Conservation (phyloP, 441 rosid genomes). For the Gossypium gossypioides region DNA sequence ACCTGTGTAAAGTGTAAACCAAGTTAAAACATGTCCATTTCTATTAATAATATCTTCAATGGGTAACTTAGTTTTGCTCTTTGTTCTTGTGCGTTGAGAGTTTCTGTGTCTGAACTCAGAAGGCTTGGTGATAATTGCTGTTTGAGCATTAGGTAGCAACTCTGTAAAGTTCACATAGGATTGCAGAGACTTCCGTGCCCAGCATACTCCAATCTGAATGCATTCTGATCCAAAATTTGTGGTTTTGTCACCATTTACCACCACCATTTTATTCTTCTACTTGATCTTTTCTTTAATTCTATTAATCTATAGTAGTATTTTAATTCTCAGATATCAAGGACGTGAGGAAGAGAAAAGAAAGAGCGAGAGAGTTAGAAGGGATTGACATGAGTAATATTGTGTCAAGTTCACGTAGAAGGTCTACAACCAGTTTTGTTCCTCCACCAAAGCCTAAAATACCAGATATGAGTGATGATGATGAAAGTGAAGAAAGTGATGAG, state of each 20-base stretch:
- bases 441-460: slow-evolving; percentile 65
- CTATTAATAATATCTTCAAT: not conserved
- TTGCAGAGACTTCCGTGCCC: not conserved
- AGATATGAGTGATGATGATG: slow-evolving; percentile 35
- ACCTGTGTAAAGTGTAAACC: not conserved
- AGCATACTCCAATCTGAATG: not conserved
- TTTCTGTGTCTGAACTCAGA: not conserved
- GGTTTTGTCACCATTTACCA: not conserved
- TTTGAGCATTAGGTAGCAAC: not conserved
- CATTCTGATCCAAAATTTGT: not conserved
- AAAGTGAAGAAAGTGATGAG: slow-evolving; percentile 22
- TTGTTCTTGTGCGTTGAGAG: not conserved
- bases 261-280: not conserved
- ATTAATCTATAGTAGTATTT: not conserved
- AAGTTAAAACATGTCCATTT: not conserved
- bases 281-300: not conserved
- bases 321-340: slow-evolving; percentile 63
- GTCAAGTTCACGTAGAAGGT: slow-evolving; percentile 73
- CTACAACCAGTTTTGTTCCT: slow-evolving; percentile 43
- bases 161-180: not conserved
- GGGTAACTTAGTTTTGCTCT: not conserved
- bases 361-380: slow-evolving; percentile 77
- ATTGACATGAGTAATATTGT: slow-evolving; percentile 82
- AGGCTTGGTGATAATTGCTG: not conserved
- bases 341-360: slow-evolving; percentile 62